A percentile compares a stretch with the other conserved stretches of the same genome.
phyloP scores from a whole-genome alignment of 345 rosid species.

The Ceriops zippeliana region DNA sequence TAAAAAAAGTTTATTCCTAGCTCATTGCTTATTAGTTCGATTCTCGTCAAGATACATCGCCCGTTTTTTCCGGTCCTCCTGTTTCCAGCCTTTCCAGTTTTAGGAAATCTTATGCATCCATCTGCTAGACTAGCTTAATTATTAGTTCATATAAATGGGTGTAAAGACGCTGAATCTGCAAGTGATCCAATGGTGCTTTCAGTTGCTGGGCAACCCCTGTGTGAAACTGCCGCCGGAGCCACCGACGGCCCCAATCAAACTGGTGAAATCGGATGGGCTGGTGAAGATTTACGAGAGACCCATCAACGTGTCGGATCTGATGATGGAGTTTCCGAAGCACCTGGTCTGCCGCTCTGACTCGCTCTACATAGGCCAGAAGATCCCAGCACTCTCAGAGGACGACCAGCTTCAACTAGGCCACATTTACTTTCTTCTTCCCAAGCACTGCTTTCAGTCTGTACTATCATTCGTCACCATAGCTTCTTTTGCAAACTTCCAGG shows the following conservation, averaged over 20 bases:
- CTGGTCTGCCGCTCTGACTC: conserved; percentile 68
- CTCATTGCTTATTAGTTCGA: too few relatives aligned
- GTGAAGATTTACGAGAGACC: conserved; percentile 59
- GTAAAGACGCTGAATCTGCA: conserved; percentile 28
- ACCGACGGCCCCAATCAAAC: conserved; percentile 35
- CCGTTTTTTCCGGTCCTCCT: too few relatives aligned
- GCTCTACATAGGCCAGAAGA: conserved; percentile 78
- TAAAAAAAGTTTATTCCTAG: too few relatives aligned
- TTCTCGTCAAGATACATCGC: too few relatives aligned
- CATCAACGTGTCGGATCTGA: conserved; percentile 50
- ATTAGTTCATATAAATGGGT: conserved; percentile 13
- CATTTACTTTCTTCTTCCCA: conserved; percentile 75
- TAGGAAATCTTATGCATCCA: too few relatives aligned
- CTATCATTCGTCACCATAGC: conserved; percentile 69
- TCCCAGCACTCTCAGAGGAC: conserved; percentile 56
- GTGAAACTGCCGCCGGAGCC: conserved; percentile 20
- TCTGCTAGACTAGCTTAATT: too few relatives aligned
- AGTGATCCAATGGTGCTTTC: conserved; percentile 30
- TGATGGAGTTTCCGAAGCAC: conserved; percentile 69
- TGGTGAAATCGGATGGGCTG: conserved; percentile 62
- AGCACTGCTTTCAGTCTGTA: conserved; percentile 56
- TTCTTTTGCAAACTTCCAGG: conserved; percentile 24
- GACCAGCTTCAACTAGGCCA: conserved; percentile 72
- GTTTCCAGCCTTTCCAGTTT: too few relatives aligned
- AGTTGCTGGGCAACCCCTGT: conserved; percentile 36